Percentiles rank a stretch among this genome's conserved stretches.
phyloP scores from a whole-genome alignment of 352 stramenopile genomes.

The Phytophthora pisi region DNA sequence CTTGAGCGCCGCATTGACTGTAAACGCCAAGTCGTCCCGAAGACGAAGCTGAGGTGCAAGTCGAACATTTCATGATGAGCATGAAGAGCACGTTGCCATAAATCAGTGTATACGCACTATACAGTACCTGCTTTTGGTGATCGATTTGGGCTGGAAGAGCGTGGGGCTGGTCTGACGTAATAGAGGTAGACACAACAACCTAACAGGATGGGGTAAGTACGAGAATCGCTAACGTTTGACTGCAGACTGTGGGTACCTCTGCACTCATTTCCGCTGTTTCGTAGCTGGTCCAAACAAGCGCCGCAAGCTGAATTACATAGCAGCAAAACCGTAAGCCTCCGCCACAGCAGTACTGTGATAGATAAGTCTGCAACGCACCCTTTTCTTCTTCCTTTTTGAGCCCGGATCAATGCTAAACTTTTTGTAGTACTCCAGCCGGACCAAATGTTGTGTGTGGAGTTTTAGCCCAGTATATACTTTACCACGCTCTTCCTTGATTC shows the following conservation, averaged over 20 bases:
- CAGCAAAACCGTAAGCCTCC: not conserved
- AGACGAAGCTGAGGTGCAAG: slow-evolving; percentile 53
- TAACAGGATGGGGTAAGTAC: slow-evolving; percentile 10
- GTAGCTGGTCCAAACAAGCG: slow-evolving; percentile 70
- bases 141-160: slow-evolving; percentile 64
- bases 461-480: slow-evolving; percentile 71
- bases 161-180: slow-evolving; percentile 59
- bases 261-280: slow-evolving; percentile 60
- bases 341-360: not conserved
- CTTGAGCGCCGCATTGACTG: slow-evolving; percentile 78
- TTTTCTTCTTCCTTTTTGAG: slow-evolving; percentile 78
- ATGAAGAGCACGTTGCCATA: not conserved
- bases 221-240: not conserved
- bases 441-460: slow-evolving; percentile 40
- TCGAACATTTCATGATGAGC: not conserved
- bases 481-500: slow-evolving; percentile 57
- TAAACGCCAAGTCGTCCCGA: slow-evolving; percentile 76
- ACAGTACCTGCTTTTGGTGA: slow-evolving; percentile 66
- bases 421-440: slow-evolving; percentile 64
- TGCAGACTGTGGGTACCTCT: slow-evolving; percentile 42
- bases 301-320: slow-evolving; percentile 44
- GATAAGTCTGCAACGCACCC: slow-evolving; percentile 31
- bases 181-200: slow-evolving; percentile 61
- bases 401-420: slow-evolving; percentile 58
- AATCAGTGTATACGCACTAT: not conserved